Conservation (phyloP, 164 flowering plant genomes). For the Berberis thunbergii region DNA sequence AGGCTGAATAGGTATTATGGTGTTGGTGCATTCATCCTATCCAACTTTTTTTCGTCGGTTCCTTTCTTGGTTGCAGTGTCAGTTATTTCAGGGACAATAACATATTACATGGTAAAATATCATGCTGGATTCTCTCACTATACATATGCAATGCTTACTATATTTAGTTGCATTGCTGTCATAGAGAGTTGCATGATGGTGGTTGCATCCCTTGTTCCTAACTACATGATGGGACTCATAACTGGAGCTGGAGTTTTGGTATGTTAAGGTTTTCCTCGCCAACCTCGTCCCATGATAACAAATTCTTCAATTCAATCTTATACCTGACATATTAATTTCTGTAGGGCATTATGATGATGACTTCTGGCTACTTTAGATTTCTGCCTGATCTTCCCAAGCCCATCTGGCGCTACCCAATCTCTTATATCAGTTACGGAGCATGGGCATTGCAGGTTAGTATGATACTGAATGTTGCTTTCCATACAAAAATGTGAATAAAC, state of each 20-base stretch:
- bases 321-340: too few relatives aligned
- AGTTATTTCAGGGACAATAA: constrained; percentile 36
- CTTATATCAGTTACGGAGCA: constrained; percentile 15
- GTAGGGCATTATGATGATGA: constrained; percentile 41
- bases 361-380: constrained; percentile 43
- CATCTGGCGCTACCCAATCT: constrained; percentile 55
- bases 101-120: constrained; percentile 38
- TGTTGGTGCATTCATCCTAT: constrained; percentile 34
- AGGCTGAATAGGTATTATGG: constrained; percentile 60
- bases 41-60: constrained; percentile 47
- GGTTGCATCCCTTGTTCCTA: constrained; percentile 51
- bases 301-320: too few relatives aligned
- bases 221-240: constrained; percentile 52
- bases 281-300: too few relatives aligned
- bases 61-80: constrained; percentile 44
- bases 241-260: constrained; percentile 45
- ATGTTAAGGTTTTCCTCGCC: too few relatives aligned
- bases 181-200: constrained; percentile 65
- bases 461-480: constrained; percentile 31
- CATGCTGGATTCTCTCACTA: constrained; percentile 29
- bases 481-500: constrained; percentile 40
- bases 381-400: constrained; percentile 48
- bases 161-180: constrained; percentile 30
- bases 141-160: constrained; percentile 24
- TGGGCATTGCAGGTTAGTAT: constrained; percentile 32